Base-by-base conservation (phyloP, 345 rosid species). In the Linum usitatissimum region DNA sequence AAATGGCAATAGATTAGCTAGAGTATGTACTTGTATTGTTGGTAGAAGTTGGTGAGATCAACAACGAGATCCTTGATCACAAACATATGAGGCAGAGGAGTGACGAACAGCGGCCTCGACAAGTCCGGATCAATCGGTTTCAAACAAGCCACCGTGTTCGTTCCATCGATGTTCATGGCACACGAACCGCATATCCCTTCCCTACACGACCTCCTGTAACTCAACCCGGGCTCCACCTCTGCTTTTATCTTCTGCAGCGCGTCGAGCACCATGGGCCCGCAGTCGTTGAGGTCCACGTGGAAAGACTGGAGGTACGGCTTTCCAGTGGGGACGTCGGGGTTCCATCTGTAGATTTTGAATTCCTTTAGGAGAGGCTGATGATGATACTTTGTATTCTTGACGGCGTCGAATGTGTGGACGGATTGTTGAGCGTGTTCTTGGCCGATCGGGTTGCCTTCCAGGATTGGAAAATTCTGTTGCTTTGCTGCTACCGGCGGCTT, bases 101-200 rank as follows among this genome's bases (percentile, higher is more conserved):
- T 80, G 14, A 85, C 70, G 9, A 75, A 68, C 4, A 83, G 77
- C 18, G 82, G 68, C 66, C 76, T 79, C 1, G 70, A 62, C 10
- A 81, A 73, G 68, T 84, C 78, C 0, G 76, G 65, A 28, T 79
- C 76, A 57, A 85, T 74, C 31, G 87, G 87, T 55, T 75, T 80
- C 5, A 82, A 82, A 70, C 85, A 87, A 9, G 93, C 95, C 15
- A 85, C 84, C 1, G 88, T 87, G 53, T 87, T 81, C 58, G 80
- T 77, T 64, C 87, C 88, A 48, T 81, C 88, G 3, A 87, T 76
- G 65, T 83, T 83, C 95, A 85, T 81, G 4, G 88, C 65, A 57
- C 88, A 82, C 6, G 88, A 90, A 53, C 97, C 92, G 53, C 90
- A 82, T 61, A 85, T 83, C 48, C 91, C 97, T 78, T 85, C 88